Base-by-base conservation (phyloP, 1,284 basidiomycete genomes). In the Irpex sp. region DNA sequence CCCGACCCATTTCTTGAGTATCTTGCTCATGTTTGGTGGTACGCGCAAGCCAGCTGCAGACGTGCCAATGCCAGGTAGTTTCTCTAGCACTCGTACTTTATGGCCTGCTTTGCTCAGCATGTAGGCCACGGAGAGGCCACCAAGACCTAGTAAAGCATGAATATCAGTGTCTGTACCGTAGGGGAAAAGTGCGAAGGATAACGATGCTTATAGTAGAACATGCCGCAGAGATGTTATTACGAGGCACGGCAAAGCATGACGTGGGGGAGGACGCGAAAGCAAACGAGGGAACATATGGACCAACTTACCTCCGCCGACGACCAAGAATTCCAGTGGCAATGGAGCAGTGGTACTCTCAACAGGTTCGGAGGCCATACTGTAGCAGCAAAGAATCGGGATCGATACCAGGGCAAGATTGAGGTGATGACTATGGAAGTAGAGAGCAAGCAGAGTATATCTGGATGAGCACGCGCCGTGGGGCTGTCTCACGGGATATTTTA, bases 1-100 rank as follows among this genome's bases (percentile, higher is more conserved):
- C n/a, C 85, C 73, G 4, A 81, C 81, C 85, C 85, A 86, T 58
- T 82, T 77, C 7, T 74, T 65, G 5, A 86, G 74, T 21, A 86
- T 80, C 66, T 84, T 85, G 54, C 79, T 79, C 52, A 81, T 69
- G 69, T 86, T 86, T 0, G 84, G 83, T 21, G 83, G 79, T 6
- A 85, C 73, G 47, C 83, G 80, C n/a, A 81, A 74, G 5, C 81
- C 82, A 15, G 75, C 78, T 9, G 74, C 71, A 26, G 73, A 72
- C 71, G 79, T 66, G 38, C 64, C 70, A 21, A 77, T 70, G 3
- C 66, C 70, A 5, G 67, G 44, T 17, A 69, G 70, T 68, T 73
- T 76, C 64, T 87, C 85, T 47, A 86, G 68, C 3, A 87, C 77
- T 5, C 77, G 79, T 5, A 86, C 82, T 4, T 73, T 74, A 63